These are phyloP conservation scores for Poa annua DNA, from an alignment of 176 grass and related monocot genomes.

Conservation along the genomic window DNA sequence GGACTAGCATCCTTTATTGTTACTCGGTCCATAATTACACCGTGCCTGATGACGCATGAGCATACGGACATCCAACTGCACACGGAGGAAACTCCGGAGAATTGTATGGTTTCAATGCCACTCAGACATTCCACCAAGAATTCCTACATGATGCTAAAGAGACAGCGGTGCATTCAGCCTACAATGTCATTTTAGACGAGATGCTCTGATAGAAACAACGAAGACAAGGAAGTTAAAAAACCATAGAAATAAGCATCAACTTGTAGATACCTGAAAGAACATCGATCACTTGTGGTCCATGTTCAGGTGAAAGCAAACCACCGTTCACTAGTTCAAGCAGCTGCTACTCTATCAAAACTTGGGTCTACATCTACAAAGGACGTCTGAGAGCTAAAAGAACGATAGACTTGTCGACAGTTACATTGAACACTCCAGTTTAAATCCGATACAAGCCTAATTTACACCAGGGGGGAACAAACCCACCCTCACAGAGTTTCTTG, in stretches of 20 bases:
- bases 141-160: neutral
- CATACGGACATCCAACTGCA: no score
- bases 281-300: neutral
- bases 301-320: neutral
- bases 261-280: neutral
- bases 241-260: neutral
- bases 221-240: neutral
- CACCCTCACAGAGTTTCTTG: conserved; percentile 11
- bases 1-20: no score
- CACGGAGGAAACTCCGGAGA: no score
- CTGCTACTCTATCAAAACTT: neutral
- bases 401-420: conserved; percentile 26
- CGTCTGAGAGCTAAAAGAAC: neutral
- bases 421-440: conserved; percentile 29
- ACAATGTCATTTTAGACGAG: neutral
- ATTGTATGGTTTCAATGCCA: no score
- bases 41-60: no score
- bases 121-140: neutral
- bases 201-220: neutral
- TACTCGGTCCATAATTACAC: no score
- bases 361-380: neutral
- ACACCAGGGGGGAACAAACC: conserved; percentile 11
- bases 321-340: neutral
- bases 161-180: neutral
- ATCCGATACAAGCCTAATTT: conserved; percentile 46